Percentiles rank a stretch among this genome's conserved stretches.
Conservation (phyloP, 148 eudicot species). For the Cornus controversa region DNA sequence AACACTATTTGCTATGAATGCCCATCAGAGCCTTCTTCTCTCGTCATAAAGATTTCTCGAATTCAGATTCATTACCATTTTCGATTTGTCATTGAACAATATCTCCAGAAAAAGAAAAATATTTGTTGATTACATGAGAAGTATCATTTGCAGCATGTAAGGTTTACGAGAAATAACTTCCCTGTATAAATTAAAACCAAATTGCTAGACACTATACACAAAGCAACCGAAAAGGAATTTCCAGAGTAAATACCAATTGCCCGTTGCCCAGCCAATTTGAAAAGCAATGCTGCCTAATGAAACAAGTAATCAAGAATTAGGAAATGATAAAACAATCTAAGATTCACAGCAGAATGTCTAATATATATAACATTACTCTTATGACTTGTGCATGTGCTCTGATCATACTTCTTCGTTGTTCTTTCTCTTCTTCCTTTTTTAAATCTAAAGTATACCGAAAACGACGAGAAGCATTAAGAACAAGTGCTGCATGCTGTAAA, state of each 20-base stretch:
- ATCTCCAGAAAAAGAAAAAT: not conserved
- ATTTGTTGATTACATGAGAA: not conserved
- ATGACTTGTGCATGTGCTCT: constrained; percentile 98
- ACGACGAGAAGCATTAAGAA: constrained; percentile 91
- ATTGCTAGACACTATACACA: not conserved
- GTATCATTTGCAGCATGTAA: not conserved
- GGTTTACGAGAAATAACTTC: not conserved
- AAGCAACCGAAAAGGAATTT: not conserved
- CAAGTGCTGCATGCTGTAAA: constrained; percentile 92
- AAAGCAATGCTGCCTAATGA: constrained; percentile 86
- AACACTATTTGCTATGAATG: no score
- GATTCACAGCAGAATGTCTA: not conserved
- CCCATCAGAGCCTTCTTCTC: not conserved
- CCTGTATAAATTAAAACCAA: not conserved
- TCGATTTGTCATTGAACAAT: not conserved
- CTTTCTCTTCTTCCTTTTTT: constrained; percentile 71
- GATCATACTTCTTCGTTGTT: constrained; percentile 73
- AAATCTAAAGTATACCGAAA: constrained; percentile 90
- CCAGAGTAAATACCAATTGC: constrained; percentile 57
- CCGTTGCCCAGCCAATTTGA: constrained; percentile 88
- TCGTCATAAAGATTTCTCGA: not conserved
- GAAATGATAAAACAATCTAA: not conserved
- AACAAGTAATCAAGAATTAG: constrained; percentile 13
- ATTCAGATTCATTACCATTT: not conserved
- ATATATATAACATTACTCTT: constrained; percentile 43